These are phyloP conservation scores for Asterophora lycoperdoides DNA, from an alignment of 768 basidiomycete species.

Conservation along the genomic window DNA sequence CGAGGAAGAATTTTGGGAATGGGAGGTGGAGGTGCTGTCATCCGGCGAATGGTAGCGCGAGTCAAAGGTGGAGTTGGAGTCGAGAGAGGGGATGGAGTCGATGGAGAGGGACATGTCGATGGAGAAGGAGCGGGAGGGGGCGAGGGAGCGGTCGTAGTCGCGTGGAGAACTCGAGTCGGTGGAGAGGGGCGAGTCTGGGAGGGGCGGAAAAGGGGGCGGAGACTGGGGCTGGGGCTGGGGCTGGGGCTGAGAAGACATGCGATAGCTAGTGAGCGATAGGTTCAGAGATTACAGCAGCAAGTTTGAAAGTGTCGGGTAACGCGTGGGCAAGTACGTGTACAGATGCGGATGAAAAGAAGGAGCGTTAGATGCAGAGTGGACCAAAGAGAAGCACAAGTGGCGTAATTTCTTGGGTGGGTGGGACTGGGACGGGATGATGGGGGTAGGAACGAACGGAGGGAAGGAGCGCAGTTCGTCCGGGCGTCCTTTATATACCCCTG, in stretches of 20 bases:
- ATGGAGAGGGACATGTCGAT: constrained; percentile 6
- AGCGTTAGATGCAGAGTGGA: constrained; percentile 5
- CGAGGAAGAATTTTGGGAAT: too few relatives aligned
- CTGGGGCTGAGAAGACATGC: background rate
- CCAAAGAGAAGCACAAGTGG: background rate
- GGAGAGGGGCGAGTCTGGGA: constrained; percentile 7
- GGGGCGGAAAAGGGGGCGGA: constrained; percentile 10
- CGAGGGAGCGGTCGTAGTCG: background rate
- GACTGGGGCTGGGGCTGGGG: background rate
- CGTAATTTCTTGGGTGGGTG: too few relatives aligned
- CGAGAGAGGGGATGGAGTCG: constrained; percentile 4
- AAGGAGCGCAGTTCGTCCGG: background rate
- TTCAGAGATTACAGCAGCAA: background rate
- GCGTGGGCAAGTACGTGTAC: constrained; percentile 9
- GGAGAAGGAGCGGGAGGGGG: background rate
- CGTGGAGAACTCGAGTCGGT: background rate
- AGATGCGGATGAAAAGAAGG: background rate
- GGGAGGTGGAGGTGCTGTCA: background rate
- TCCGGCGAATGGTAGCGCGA: background rate
- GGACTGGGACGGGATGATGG: background rate
- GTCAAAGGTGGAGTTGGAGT: constrained; percentile 1
- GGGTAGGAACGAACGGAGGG: background rate
- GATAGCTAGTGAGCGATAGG: background rate
- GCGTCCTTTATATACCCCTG: constrained; percentile 1
- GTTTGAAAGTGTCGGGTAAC: too few relatives aligned